Conservation (phyloP, 2,329 filamentous ascomycete genomes). For the Epichloe aotearoae region DNA sequence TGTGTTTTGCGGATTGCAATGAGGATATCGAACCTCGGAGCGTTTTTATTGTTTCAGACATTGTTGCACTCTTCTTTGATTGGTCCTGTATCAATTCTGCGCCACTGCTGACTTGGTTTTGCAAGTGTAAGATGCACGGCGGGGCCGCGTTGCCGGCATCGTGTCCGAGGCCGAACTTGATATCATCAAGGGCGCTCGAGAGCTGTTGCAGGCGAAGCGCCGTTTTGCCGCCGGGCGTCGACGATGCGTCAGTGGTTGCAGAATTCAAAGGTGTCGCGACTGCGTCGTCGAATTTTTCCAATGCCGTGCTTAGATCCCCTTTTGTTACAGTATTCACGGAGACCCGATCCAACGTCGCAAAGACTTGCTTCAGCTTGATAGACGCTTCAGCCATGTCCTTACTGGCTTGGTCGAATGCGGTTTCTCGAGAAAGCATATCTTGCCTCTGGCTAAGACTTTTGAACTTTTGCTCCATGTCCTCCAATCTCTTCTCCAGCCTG, state of each 20-base stretch:
- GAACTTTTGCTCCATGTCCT: constrained; percentile 9
- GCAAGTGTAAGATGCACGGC: neutral
- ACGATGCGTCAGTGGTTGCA: neutral
- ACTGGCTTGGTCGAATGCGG: neutral
- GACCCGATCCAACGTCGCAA: neutral
- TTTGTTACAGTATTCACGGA: neutral
- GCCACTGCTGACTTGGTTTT: neutral
- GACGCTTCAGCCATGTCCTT: neutral
- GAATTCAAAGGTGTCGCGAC: neutral
- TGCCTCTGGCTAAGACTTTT: constrained; percentile 3
- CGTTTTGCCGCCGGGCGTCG: neutral
- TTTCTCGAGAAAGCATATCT: neutral
- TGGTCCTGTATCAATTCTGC: neutral
- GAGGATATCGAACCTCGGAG: neutral
- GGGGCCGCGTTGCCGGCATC: neutral
- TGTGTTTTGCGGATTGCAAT: neutral
- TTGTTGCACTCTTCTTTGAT: neutral
- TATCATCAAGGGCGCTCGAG: neutral
- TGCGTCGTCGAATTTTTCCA: constrained; percentile 3
- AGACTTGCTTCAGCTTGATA: neutral
- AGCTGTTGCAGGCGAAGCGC: neutral
- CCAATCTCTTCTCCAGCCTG: constrained; percentile 13
- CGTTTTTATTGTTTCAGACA: neutral
- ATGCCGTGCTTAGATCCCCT: neutral
- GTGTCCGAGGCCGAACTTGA: neutral